Evolutionary conservation across 2,329 filamentous ascomycete genomes (phyloP), one percentile per base, ranked within the genome.

Genomic region (Teratosphaeria zuluensis): DNA sequence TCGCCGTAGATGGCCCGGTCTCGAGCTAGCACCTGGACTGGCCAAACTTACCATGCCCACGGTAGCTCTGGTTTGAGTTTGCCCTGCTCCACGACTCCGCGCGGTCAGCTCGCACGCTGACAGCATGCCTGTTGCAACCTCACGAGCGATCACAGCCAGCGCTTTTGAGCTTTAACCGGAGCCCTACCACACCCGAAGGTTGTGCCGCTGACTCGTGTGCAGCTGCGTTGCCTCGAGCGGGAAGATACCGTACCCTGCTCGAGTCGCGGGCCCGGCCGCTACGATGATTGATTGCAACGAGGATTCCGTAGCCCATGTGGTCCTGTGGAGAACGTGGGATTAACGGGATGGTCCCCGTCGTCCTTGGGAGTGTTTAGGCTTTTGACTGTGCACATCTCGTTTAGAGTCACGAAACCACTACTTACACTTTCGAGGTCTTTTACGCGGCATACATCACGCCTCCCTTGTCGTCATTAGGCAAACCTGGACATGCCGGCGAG

Each of bases 391-490:
- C 9, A n/a, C 42, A 48, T 21, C 42, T 48, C 42, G 42, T 48
- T 21, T 9, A 8, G 16, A 19, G n/a, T 19, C 42, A 19, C 42
- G 19, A 48, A 21, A 48, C 42, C 42, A 19, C 42, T 48, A 19
- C 42, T 21, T 24, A n/a, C 9, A 48, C 19, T 19, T n/a, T 48
- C 42, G 42, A 19, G 16, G 14, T 35, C 33, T 11, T 32, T 12
- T 28, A 35, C 52, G 52, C 52, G 52, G 52, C 52, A 53, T 24
- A 19, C 28, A 33, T 51, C 56, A 58, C 56, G 53, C 60, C 21
- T 19, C 61, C 61, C 57, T 28, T 58, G 24, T 58, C 51, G 59
- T 56, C 59, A 58, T 58, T 55, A 56, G 61, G 57, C 24, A 51
- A 54, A 56, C 54, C 57, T 54, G 32, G 53, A 38, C 21, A 28